Percentiles rank a stretch among this genome's conserved stretches.
These are phyloP conservation scores for Boletales sp. DNA, from an alignment of 768 basidiomycete species.

Conservation along the genomic window DNA sequence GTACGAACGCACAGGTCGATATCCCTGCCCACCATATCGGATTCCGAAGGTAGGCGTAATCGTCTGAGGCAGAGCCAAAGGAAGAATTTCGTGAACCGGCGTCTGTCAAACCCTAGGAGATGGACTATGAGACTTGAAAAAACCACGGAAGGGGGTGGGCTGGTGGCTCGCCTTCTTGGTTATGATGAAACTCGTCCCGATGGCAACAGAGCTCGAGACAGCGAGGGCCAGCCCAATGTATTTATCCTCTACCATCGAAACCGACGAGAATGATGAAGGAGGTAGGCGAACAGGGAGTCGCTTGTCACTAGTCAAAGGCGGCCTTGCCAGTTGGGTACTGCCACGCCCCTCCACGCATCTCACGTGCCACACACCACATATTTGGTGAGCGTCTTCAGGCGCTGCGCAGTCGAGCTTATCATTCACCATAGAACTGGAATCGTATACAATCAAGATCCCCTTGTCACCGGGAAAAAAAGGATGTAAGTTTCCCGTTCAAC, in stretches of 20 bases:
- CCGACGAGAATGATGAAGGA: constrained; percentile 1
- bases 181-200: constrained; percentile 96
- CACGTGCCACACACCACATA: constrained; percentile 20
- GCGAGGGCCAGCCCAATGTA: constrained; percentile 92
- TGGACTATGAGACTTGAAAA: constrained; percentile 9
- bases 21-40: constrained; percentile 99
- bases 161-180: constrained; percentile 82
- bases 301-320: too few species aligned
- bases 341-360: constrained; percentile 4
- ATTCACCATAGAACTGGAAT: too few species aligned
- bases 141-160: not conserved
- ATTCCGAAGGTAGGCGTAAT: constrained; percentile 81
- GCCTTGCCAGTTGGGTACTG: not conserved
- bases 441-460: too few species aligned
- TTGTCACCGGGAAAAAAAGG: too few species aligned
- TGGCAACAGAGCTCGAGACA: constrained; percentile 76
- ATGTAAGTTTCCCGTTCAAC: too few species aligned
- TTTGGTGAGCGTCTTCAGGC: constrained; percentile 2
- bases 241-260: constrained; percentile 81
- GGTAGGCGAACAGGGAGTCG: not conserved
- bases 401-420: too few species aligned
- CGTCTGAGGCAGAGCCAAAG: constrained; percentile 67
- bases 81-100: constrained; percentile 57
- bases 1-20: constrained; percentile 66
- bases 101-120: constrained; percentile 78